Evolutionary conservation across 2,329 filamentous ascomycete genomes (phyloP).

Genomic region (Pyrenophora seminiperda): DNA sequence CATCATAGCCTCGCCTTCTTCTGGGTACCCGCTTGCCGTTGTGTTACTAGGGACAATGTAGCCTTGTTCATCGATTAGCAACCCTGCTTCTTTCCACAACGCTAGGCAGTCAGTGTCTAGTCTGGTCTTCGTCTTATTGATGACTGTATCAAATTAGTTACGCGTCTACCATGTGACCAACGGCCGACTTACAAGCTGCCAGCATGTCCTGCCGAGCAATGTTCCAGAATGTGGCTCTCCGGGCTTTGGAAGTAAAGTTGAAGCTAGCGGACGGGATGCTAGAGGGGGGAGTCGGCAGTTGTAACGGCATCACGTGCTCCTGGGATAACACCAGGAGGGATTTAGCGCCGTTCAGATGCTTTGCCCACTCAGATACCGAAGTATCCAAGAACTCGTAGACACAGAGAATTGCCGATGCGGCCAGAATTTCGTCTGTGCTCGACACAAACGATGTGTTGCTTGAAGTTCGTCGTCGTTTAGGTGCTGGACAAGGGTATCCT

Average conservation of each 20-base stretch:
- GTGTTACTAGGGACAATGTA: constrained; percentile 56
- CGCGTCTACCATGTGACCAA: neutral
- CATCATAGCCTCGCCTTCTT: constrained; percentile 57
- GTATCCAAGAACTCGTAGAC: constrained; percentile 72
- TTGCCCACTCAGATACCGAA: constrained; percentile 65
- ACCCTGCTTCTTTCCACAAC: constrained; percentile 68
- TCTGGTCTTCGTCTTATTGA: constrained; percentile 65
- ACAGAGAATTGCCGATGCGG: constrained; percentile 69
- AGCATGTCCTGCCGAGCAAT: constrained; percentile 70
- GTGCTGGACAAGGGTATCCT: constrained; percentile 22
- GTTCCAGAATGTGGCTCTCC: constrained; percentile 69
- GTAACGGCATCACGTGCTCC: constrained; percentile 54
- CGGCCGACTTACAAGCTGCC: constrained; percentile 58
- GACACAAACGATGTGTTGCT: constrained; percentile 48
- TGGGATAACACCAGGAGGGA: constrained; percentile 63
- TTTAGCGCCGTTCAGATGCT: constrained; percentile 69
- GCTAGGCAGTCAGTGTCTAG: constrained; percentile 66
- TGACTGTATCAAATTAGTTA: constrained; percentile 47
- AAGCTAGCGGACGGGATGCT: constrained; percentile 31
- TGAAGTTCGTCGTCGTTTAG: constrained; percentile 52
- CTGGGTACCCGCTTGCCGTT: constrained; percentile 46
- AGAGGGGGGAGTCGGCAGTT: constrained; percentile 49
- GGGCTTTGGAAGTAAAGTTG: constrained; percentile 56
- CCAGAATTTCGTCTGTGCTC: constrained; percentile 65
- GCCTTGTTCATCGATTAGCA: constrained; percentile 61